Evolutionary conservation across 106 monocot species (phyloP).

Genomic region (Amphibolis antarctica): DNA sequence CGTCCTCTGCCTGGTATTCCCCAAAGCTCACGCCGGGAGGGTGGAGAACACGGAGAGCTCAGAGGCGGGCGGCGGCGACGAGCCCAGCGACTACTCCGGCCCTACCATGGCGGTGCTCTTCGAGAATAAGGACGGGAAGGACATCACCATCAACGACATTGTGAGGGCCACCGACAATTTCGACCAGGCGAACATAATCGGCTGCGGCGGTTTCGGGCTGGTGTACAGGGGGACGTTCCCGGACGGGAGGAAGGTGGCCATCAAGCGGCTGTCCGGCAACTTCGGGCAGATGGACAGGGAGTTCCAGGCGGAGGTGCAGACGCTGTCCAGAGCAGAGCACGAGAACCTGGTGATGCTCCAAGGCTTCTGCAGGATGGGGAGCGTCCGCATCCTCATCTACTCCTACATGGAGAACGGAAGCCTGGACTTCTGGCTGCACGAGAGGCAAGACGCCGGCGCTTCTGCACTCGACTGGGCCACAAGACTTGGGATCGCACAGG

Average conservation of each 20-base stretch:
- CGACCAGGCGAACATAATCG: slow-evolving; percentile 24
- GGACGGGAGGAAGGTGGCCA: slow-evolving; percentile 17
- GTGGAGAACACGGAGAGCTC: neutral
- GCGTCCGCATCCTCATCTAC: slow-evolving; percentile 14
- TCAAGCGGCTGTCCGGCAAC: slow-evolving; percentile 24
- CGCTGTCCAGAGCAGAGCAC: slow-evolving; percentile 19
- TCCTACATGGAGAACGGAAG: slow-evolving; percentile 28
- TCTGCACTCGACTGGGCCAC: slow-evolving; percentile 7
- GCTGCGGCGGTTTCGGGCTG: slow-evolving; percentile 26
- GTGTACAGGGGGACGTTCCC: slow-evolving; percentile 22
- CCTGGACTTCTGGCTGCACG: slow-evolving; percentile 24
- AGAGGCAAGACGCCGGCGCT: slow-evolving; percentile 12
- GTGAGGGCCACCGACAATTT: slow-evolving; percentile 20
- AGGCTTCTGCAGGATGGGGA: slow-evolving; percentile 19
- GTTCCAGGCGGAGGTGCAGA: slow-evolving; percentile 21
- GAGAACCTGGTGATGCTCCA: slow-evolving; percentile 19
- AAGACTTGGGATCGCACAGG: slow-evolving; percentile 15
- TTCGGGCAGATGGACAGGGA: slow-evolving; percentile 25
- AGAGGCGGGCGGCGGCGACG: slow-evolving; percentile 1
- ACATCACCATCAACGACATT: slow-evolving; percentile 14
- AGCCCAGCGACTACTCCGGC: neutral
- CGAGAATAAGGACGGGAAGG: slow-evolving; percentile 13
- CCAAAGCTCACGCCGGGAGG: slow-evolving; percentile 11
- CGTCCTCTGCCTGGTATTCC: slow-evolving; percentile 1
- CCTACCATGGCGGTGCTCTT: slow-evolving; percentile 15